These are phyloP conservation scores for Hippophae gyantsensis DNA, from an alignment of 306 rosid genomes.

Conservation along the genomic window DNA sequence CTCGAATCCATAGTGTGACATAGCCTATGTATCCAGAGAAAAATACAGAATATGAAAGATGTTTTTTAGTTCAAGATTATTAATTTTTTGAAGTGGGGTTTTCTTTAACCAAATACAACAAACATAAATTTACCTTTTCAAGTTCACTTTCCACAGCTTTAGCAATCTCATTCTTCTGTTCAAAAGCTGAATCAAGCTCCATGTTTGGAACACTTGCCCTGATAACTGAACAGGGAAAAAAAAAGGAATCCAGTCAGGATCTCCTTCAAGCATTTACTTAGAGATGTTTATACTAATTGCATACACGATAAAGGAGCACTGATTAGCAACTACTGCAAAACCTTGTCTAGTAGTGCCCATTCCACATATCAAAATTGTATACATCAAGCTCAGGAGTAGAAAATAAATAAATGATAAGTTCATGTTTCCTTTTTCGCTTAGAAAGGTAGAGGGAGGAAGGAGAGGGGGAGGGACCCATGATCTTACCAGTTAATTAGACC, in stretches of 20 bases:
- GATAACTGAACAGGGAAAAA: constrained; percentile 25
- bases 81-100: too few species aligned
- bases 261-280: not conserved
- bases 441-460: not conserved
- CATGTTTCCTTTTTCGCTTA: too few species aligned
- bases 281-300: too few species aligned
- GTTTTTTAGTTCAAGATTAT: not conserved
- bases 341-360: too few species aligned
- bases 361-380: too few species aligned
- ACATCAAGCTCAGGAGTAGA: too few species aligned
- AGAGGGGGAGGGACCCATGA: not conserved
- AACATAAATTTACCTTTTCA: constrained; percentile 27
- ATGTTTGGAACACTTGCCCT: constrained; percentile 52
- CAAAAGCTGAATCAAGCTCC: constrained; percentile 46
- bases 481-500: not conserved
- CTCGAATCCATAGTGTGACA: constrained; percentile 46
- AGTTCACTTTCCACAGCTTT: constrained; percentile 48
- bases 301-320: too few species aligned
- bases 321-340: too few species aligned
- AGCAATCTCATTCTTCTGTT: constrained; percentile 51
- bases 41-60: not conserved
- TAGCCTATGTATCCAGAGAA: constrained; percentile 30
- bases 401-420: too few species aligned
- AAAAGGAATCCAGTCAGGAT: not conserved
- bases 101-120: not conserved